Evolutionary conservation across 1,139 yeast species (phyloP).

Genomic region (Keqinozyma sinolaborantium): DNA sequence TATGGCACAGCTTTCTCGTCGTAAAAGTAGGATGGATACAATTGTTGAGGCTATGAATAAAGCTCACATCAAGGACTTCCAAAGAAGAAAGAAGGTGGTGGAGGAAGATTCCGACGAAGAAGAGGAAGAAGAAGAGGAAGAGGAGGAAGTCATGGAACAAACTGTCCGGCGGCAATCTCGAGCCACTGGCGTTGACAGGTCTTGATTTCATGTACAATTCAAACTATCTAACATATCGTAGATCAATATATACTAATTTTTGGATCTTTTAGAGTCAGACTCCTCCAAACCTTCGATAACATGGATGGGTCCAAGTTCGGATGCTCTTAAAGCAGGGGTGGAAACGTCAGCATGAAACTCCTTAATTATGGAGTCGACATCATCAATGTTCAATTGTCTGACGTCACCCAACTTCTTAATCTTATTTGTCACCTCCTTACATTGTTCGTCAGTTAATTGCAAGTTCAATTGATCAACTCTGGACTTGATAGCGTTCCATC

Average conservation of each 20-base stretch:
- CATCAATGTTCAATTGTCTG: constrained; percentile 45
- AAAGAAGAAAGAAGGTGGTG: constrained; percentile 48
- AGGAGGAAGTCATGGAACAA: no score
- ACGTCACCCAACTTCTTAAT: constrained; percentile 57
- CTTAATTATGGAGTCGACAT: constrained; percentile 46
- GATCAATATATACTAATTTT: constrained; percentile 7
- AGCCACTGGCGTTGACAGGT: background rate
- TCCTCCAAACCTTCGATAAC: constrained; percentile 19
- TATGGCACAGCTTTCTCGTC: constrained; percentile 15
- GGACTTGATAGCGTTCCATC: constrained; percentile 50
- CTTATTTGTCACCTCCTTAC: constrained; percentile 52
- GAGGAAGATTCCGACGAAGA: constrained; percentile 35
- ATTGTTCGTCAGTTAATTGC: constrained; percentile 51
- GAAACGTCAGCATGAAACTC: constrained; percentile 38
- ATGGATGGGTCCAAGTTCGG: constrained; percentile 5
- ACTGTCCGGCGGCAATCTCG: background rate
- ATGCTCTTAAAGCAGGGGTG: constrained; percentile 20
- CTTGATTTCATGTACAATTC: no score
- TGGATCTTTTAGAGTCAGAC: constrained; percentile 9
- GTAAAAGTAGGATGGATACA: constrained; percentile 35
- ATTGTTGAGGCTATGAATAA: constrained; percentile 62
- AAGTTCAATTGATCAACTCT: constrained; percentile 47
- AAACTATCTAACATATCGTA: no score
- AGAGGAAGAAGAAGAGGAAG: constrained; percentile 36
- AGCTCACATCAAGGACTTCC: constrained; percentile 91